Base-by-base conservation (phyloP, 176 grass and related monocot genomes). In the Bonia amplexicaulis region DNA sequence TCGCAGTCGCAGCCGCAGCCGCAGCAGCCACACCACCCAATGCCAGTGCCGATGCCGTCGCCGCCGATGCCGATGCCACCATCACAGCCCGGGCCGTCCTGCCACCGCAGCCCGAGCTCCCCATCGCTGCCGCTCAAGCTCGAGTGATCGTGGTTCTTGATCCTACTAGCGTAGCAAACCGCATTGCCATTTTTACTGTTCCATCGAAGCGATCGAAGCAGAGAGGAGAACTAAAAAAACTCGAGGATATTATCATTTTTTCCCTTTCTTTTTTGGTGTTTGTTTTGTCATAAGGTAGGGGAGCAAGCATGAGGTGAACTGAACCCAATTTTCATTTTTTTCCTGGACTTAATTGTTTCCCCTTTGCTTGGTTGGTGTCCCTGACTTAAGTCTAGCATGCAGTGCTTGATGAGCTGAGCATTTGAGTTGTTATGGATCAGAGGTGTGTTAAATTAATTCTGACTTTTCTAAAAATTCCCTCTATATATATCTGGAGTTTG, bases 151-250 rank as follows among this genome's bases (percentile, higher is more conserved):
- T 69, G 35, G 49, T 73, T 81, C 69, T 53, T 71, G 72, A 83
- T 77, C 66, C 48, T 58, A 69, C 47, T 69, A 74, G 61, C 68
- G 15, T 85, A 85, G 87, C 69, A 78, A 63, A 29, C 40, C 2
- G 47, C 68, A 76, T 87, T 74, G 84, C 68, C 66, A 52, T 84
- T 83, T 84, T 84, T 84, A 87, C 84, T 90, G 89, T 87, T 84
- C 74, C 80, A 87, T 80, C 76, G 55, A 39, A 22, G 39, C 35
- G 42, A 51, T 48, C 29, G 27, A 63, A 62, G 69, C 59, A 10
- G 69, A 71, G 23, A 29, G 57, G 39, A 12, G 33, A 75, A 52
- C 59, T 6, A 44, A 77, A 53, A 20, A 40, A 58, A 74, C 37
- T 57, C 65, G 0, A 72, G 48, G 39, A 59, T 84, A 75, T 81